Evolutionary conservation across 2,329 filamentous ascomycete species (phyloP).

Genomic region (Neospermospora avenae): DNA sequence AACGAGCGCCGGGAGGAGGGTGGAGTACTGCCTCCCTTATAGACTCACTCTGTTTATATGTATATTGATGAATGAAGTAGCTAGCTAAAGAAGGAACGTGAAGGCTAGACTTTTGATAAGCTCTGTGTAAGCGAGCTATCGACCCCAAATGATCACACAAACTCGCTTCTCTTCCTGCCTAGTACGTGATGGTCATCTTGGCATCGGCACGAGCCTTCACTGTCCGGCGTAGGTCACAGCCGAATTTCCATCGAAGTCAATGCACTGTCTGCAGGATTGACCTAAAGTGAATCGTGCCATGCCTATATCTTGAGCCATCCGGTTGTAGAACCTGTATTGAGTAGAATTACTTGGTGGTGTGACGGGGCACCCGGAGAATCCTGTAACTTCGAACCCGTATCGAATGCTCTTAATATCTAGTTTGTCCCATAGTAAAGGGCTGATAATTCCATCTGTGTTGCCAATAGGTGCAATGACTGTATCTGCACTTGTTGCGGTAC

Average conservation of each 20-base stretch:
- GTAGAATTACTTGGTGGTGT: background rate
- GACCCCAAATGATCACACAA: too few relatives aligned
- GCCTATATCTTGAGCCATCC: background rate
- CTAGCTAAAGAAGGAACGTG: too few relatives aligned
- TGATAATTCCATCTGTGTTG: background rate
- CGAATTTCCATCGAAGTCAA: background rate
- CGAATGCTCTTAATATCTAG: slow-evolving; percentile 3
- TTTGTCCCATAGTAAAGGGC: background rate
- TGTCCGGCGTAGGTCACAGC: background rate
- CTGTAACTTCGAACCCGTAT: background rate
- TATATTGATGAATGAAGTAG: too few relatives aligned
- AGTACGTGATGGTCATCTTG: background rate
- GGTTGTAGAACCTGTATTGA: background rate
- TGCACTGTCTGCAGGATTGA: background rate
- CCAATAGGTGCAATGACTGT: background rate
- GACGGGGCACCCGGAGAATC: background rate
- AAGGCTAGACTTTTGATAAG: too few relatives aligned
- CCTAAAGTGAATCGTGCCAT: background rate
- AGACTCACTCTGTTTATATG: too few relatives aligned
- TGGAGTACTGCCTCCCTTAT: too few relatives aligned
- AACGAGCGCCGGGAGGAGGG: too few relatives aligned
- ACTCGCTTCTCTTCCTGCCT: background rate
- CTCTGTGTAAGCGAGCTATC: too few relatives aligned
- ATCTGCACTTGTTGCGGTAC: background rate
- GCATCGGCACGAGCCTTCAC: background rate